Base-by-base conservation (phyloP, 768 basidiomycete species). In the Lactarius indigo region DNA sequence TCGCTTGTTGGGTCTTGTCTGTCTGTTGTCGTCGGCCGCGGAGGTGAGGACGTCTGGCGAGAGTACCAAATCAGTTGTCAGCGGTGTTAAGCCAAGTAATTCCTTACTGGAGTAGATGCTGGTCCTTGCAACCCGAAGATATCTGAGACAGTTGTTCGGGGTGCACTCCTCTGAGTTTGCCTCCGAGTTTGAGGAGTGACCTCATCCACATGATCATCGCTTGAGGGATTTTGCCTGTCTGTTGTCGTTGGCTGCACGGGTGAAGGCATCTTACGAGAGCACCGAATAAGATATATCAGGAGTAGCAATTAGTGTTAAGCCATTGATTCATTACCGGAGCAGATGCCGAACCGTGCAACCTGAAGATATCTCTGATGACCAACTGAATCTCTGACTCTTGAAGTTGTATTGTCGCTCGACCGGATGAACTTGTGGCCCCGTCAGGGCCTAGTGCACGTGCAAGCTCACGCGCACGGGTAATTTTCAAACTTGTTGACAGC, bases 401-500 rank as follows among this genome's bases (percentile, higher is more conserved):
- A 7, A 65, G 17, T 28, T 41, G 37, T 37, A 15, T 0, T 37
- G 37, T 58, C 20, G 60, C 39, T 20, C 47, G 44, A 54, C 63
- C 33, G 18, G 12, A 39, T 10, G 5, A 44, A 20, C 23, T 60
- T 41, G 8, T 39, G n/a, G 52, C 23, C 6, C 35, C 1, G 5
- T 44, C 26, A 6, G 35, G 35, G 37, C 15, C 13, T 3, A 52
- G 28, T n/a, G 59, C 35, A 5, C 70, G 70, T 1, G 62, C 39
- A 3, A 41, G 76, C 64, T 90, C 89, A 0, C 88, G 80, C 1
- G 84, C 85, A 0, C 75, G 73, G 0, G 83, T 83, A 17, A 91
- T 77, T 41, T 75, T 80, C 3, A 88, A 72, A 0, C 84, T 77
- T 0, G 85, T 86, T 44, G 42, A 18, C 20, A 23, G 87, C 83